Percentiles rank a stretch among this genome's conserved stretches.
Evolutionary conservation across 1,284 basidiomycete genomes (phyloP).

Genomic region (Ganoderma sinense): DNA sequence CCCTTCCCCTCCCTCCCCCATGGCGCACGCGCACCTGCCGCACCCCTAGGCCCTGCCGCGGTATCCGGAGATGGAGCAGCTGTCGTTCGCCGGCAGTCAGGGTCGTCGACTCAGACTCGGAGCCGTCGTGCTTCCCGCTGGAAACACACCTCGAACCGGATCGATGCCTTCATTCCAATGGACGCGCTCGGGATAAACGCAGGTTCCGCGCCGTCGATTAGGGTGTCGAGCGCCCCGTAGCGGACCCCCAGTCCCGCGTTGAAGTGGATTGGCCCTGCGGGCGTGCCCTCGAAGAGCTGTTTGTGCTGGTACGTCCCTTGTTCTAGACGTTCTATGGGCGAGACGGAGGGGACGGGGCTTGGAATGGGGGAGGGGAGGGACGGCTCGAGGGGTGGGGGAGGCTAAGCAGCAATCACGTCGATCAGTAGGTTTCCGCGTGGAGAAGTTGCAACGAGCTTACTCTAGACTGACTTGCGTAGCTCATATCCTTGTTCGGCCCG

Average conservation of each 20-base stretch:
- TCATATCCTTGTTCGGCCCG: not conserved
- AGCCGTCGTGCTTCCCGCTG: not conserved
- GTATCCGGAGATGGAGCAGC: not conserved
- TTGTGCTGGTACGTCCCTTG: constrained; percentile 4
- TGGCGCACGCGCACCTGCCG: constrained; percentile 12
- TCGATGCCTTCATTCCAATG: constrained; percentile 10
- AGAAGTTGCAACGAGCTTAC: not conserved
- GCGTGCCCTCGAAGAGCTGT: not conserved
- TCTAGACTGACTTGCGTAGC: not conserved
- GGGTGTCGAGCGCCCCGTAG: not conserved
- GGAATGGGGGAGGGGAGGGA: not conserved
- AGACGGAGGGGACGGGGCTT: not conserved
- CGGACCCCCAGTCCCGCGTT: not conserved
- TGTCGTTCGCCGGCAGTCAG: not conserved
- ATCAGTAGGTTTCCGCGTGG: not conserved
- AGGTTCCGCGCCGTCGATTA: not conserved
- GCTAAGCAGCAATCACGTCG: not conserved
- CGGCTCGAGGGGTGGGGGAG: not conserved
- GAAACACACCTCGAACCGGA: constrained; percentile 13
- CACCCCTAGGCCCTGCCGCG: not conserved
- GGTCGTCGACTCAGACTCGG: too few relatives aligned
- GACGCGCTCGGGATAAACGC: constrained; percentile 1
- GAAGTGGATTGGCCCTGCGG: constrained; percentile 8
- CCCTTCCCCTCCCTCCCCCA: not conserved
- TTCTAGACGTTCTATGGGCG: constrained; percentile 2